Evolutionary conservation across 805 yeast genomes (phyloP).

Genomic region (Brettanomyces naardenensis): DNA sequence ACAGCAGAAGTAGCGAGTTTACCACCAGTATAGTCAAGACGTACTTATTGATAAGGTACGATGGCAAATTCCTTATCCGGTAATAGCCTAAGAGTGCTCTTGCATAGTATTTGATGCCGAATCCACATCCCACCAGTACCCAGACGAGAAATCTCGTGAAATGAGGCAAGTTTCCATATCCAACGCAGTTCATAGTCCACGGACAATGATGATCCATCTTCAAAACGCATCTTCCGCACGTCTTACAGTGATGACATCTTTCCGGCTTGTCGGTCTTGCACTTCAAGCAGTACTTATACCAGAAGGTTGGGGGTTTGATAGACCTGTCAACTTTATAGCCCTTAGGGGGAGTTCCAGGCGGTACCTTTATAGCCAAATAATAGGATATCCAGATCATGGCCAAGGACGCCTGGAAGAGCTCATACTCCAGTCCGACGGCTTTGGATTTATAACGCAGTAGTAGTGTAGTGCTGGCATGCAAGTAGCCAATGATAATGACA

Average conservation of each 20-base stretch:
- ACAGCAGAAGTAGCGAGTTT: conserved; percentile 43
- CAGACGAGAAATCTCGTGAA: conserved; percentile 69
- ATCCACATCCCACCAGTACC: conserved; percentile 47
- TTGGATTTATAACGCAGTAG: conserved; percentile 43
- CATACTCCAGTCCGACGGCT: conserved; percentile 30
- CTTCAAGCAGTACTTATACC: conserved; percentile 68
- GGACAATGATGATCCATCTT: conserved; percentile 94
- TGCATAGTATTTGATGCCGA: conserved; percentile 35
- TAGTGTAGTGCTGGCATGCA: conserved; percentile 58
- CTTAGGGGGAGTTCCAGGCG: conserved; percentile 64
- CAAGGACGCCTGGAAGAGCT: conserved; percentile 18
- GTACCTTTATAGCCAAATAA: conserved; percentile 50
- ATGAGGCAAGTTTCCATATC: conserved; percentile 68
- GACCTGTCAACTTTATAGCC: conserved; percentile 29
- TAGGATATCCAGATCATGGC: conserved; percentile 70
- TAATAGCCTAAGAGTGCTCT: conserved; percentile 37
- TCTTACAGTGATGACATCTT: conserved; percentile 79
- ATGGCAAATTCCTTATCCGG: conserved; percentile 42
- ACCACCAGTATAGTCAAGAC: conserved; percentile 51
- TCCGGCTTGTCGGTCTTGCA: conserved; percentile 74
- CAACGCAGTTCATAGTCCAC: conserved; percentile 91
- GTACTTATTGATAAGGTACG: conserved; percentile 41
- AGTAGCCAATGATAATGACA: conserved; percentile 39
- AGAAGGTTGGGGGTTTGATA: conserved; percentile 21
- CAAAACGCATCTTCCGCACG: conserved; percentile 67